A percentile compares a stretch with the other conserved stretches of the same genome.
Conservation (phyloP, 1,284 basidiomycete genomes). For the Austroboletus rostrupii region DNA sequence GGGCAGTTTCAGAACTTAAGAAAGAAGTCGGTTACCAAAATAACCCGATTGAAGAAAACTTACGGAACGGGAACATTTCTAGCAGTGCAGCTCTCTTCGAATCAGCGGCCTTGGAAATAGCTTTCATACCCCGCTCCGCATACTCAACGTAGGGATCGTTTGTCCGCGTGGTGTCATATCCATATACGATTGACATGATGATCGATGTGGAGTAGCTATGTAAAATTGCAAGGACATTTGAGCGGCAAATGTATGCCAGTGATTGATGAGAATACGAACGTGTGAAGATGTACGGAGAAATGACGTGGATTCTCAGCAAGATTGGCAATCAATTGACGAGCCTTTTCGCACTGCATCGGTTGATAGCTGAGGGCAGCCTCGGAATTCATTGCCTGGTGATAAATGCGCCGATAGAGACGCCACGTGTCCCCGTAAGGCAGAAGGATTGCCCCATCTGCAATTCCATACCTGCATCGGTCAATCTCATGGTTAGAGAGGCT, state of each 20-base stretch:
- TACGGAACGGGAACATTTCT: slow-evolving; percentile 24
- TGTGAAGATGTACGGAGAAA: slow-evolving; percentile 19
- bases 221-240: not conserved
- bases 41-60: slow-evolving; percentile 4
- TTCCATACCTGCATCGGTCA: slow-evolving; percentile 20
- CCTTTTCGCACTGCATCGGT: slow-evolving; percentile 24
- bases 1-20: slow-evolving; percentile 23
- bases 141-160: slow-evolving; percentile 25
- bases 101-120: slow-evolving; percentile 17
- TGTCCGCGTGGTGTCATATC: slow-evolving; percentile 19
- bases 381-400: slow-evolving; percentile 20
- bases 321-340: slow-evolving; percentile 21
- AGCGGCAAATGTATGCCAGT: not conserved
- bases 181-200: slow-evolving; percentile 28
- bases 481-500: not conserved
- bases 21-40: slow-evolving; percentile 2
- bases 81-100: slow-evolving; percentile 25
- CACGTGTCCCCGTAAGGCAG: slow-evolving; percentile 27
- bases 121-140: slow-evolving; percentile 21
- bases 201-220: slow-evolving; percentile 26
- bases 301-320: slow-evolving; percentile 16
- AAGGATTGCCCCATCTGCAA: slow-evolving; percentile 23
- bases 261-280: slow-evolving; percentile 15
- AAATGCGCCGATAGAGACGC: slow-evolving; percentile 29
- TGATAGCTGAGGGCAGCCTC: slow-evolving; percentile 17